Conservation (phyloP, 202 grass and related monocot species). For the Schoenoplectus triqueter region DNA sequence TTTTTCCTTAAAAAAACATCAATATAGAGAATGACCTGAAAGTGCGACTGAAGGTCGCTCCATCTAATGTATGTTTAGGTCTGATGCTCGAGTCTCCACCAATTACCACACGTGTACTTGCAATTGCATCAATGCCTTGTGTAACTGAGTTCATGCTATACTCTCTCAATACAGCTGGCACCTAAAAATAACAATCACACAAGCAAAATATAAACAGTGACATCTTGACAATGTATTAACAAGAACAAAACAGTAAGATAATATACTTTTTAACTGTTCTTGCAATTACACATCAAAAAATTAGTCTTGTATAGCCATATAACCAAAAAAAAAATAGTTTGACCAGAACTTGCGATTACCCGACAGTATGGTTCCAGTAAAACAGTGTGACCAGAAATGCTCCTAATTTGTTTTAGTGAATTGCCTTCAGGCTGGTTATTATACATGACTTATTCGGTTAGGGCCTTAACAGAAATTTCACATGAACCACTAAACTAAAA, state of each 20-base stretch:
- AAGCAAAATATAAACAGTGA: neutral
- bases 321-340: neutral
- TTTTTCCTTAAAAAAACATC: too few relatives aligned
- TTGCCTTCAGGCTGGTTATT: neutral
- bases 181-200: slow-evolving; percentile 45
- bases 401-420: slow-evolving; percentile 8
- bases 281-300: neutral
- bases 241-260: slow-evolving; percentile 20
- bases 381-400: neutral
- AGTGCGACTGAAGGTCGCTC: slow-evolving; percentile 53
- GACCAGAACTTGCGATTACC: neutral
- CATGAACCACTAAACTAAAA: neutral
- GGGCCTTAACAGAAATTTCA: neutral
- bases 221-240: neutral
- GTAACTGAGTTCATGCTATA: slow-evolving; percentile 80
- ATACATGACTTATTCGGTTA: neutral
- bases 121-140: slow-evolving; percentile 93
- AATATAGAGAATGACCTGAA: slow-evolving; percentile 56
- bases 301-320: neutral
- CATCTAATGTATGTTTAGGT: slow-evolving; percentile 52
- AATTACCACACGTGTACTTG: slow-evolving; percentile 74
- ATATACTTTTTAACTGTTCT: neutral
- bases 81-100: slow-evolving; percentile 46
- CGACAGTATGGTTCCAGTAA: neutral
- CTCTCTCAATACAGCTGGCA: slow-evolving; percentile 70